Evolutionary conservation across 768 basidiomycete species (phyloP).

Genomic region (Rhodosporidiobolus sp.): DNA sequence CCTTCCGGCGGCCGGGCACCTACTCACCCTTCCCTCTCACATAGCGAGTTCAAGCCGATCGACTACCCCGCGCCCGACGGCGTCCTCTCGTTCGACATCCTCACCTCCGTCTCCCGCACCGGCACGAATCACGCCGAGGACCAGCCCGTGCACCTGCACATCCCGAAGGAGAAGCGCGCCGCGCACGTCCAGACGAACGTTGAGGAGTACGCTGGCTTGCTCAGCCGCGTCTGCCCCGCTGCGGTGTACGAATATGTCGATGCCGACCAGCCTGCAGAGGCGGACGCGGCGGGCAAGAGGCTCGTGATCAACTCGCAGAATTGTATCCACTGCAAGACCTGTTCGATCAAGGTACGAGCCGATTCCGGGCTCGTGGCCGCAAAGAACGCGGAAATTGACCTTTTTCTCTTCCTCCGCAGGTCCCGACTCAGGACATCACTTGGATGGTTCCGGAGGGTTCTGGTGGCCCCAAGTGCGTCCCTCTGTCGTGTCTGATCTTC

Average conservation of each 20-base stretch:
- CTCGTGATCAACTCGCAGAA: slow-evolving; percentile 90
- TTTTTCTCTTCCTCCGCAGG: neutral
- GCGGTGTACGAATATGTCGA: slow-evolving; percentile 95
- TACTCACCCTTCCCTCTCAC: too few species aligned
- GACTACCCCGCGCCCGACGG: slow-evolving; percentile 62
- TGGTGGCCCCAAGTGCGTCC: too few species aligned
- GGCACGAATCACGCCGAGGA: slow-evolving; percentile 97
- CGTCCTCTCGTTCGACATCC: slow-evolving; percentile 84
- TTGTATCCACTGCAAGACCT: slow-evolving; percentile 61
- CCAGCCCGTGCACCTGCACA: slow-evolving; percentile 81
- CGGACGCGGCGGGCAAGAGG: slow-evolving; percentile 63
- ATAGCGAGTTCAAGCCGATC: slow-evolving; percentile 37
- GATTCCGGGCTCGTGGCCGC: neutral
- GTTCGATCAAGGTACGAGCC: slow-evolving; percentile 69
- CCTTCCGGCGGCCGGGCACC: neutral
- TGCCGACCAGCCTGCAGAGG: slow-evolving; percentile 62
- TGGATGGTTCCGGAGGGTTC: slow-evolving; percentile 83
- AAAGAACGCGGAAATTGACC: too few species aligned
- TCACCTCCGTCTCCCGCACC: slow-evolving; percentile 84
- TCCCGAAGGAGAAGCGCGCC: slow-evolving; percentile 50
- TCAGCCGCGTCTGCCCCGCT: slow-evolving; percentile 89
- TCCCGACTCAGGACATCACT: slow-evolving; percentile 88
- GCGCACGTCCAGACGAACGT: slow-evolving; percentile 74
- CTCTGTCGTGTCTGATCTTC: too few species aligned
- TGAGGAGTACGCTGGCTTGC: slow-evolving; percentile 74